Evolutionary conservation across 495 filamentous ascomycete genomes (phyloP), one percentile per base, ranked within the genome.

Genomic region (Amorphotheca resinae): DNA sequence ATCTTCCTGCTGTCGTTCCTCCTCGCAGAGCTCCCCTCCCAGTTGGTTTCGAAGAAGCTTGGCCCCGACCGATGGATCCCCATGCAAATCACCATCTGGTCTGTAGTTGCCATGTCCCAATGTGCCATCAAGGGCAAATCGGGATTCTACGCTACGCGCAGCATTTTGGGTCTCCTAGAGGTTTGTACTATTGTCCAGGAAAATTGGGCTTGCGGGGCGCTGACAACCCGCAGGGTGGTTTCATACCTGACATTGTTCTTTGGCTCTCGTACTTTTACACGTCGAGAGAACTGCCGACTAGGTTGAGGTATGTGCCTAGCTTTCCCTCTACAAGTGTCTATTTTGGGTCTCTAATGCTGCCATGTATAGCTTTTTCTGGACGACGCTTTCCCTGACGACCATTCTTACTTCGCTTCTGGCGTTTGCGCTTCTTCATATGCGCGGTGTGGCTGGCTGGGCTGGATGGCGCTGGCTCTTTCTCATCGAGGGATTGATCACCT

Each of bases 31-130:
- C 62, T 88, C 4, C 83, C 83, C 0, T 86, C 81, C 0, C 82
- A 87, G 51, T 63, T 87, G 0, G 59, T 87, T 18, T 79, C 72
- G 17, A 87, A 88, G 56, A 73, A 70, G 57, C 46, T 89, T n/a
- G 87, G 87, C 0, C 84, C 85, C 0, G 85, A 93, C 57, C 73
- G 77, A 21, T 91, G 84, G 82, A 87, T 93, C 41, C 84, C 85
- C 0, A 63, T 79, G 18, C 84, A 91, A 52, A 91, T 91, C 72
- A 62, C 82, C 0, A 65, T 72, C 3, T 93, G 85, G 82, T 82
- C 77, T 52, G 51, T 87, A 6, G 75, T 91, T 23, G 82, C 84
- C 0, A 64, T 68, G 22, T 71, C 65, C 31, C 84, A 89, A 58
- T 73, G 80, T 15, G 76, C 76, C 40, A 55, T 93, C 9, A 65